Evolutionary conservation across 2,329 filamentous ascomycete species (phyloP).

Genomic region (Beauveria sp.): DNA sequence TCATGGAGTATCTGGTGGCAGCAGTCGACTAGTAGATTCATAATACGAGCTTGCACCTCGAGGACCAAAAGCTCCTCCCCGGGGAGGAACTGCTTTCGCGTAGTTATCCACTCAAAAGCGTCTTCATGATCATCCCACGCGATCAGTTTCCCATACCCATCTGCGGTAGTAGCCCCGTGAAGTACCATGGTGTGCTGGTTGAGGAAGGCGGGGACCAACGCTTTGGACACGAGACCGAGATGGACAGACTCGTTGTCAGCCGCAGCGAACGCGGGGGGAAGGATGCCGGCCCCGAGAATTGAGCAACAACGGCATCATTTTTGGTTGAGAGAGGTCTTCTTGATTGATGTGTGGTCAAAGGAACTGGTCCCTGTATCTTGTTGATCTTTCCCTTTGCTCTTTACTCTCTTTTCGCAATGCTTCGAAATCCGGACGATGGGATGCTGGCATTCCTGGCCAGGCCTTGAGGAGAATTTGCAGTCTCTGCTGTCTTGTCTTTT

Average conservation of each 20-base stretch:
- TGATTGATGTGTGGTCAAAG: conserved; percentile 50
- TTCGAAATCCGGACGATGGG: conserved; percentile 45
- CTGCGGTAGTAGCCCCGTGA: conserved; percentile 17
- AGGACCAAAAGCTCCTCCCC: conserved; percentile 42
- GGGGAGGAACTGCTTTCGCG: conserved; percentile 29
- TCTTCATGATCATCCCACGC: conserved; percentile 26
- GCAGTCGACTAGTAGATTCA: conserved; percentile 41
- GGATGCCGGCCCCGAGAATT: conserved; percentile 40
- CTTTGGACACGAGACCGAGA: conserved; percentile 20
- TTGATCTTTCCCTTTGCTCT: conserved; percentile 10
- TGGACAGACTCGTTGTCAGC: conserved; percentile 32
- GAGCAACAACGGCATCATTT: conserved; percentile 40
- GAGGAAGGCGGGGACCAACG: conserved; percentile 21
- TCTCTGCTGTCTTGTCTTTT: conserved; percentile 41
- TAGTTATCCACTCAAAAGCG: conserved; percentile 29
- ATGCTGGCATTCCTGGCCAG: conserved; percentile 41
- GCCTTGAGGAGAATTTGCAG: conserved; percentile 36
- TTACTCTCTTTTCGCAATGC: conserved; percentile 22
- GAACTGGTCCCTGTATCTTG: conserved; percentile 25
- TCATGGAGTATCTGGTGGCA: conserved; percentile 44
- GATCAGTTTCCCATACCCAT: conserved; percentile 30
- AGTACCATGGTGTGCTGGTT: conserved; percentile 28
- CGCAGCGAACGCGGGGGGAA: conserved; percentile 38
- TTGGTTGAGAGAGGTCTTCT: conserved; percentile 42
- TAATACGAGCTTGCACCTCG: conserved; percentile 40